Evolutionary conservation across 2,329 filamentous ascomycete genomes (phyloP), one percentile per base, ranked within the genome.

Genomic region (Albophoma yamanashiensis): DNA sequence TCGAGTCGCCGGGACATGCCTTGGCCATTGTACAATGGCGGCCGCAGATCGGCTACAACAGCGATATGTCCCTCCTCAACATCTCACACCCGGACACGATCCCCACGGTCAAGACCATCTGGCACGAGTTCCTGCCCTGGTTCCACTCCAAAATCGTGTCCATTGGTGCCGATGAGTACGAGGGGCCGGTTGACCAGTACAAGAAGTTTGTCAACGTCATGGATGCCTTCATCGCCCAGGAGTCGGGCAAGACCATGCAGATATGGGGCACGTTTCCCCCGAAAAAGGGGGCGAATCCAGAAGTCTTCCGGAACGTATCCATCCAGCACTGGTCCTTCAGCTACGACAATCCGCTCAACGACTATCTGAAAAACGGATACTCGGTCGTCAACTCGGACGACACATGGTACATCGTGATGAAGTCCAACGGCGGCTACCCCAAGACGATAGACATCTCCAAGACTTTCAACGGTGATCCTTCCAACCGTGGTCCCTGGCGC

Each of bases 11-110:
- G 0, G 83, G 82, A 0, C 83, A 86, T 62, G 77, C 79, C 1
- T 69, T 86, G 1, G 76, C 78, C 6, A 77, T 86, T 31, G 79
- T 79, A 0, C 82, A 85, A 64, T 86, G 83, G 82, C 82, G 79
- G 62, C 82, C 82, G 0, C 75, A 84, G 62, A 68, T 85, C 20
- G 82, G 77, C 0, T 70, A 83, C 14, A 67, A 70, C 3, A 67
- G 62, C 15, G 76, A 81, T 59, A 68, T 78, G 5, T 82, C 80
- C 55, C 70, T 84, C 58, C 69, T 86, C 6, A 69, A 70, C 47
- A 61, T 70, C 8, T 66, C 66, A 0, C 76, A 83, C 62, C 80
- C 80, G 0, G 79, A 82, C 4, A 80, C 79, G 0, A 74, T 82
- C 11, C 77, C 81, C 0, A 75, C 76, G 0, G 72, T 84, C 59